Percentiles rank a stretch among this genome's conserved stretches.
phyloP scores from a whole-genome alignment of 2,329 filamentous ascomycete species.

The Sporothrix globosa region DNA sequence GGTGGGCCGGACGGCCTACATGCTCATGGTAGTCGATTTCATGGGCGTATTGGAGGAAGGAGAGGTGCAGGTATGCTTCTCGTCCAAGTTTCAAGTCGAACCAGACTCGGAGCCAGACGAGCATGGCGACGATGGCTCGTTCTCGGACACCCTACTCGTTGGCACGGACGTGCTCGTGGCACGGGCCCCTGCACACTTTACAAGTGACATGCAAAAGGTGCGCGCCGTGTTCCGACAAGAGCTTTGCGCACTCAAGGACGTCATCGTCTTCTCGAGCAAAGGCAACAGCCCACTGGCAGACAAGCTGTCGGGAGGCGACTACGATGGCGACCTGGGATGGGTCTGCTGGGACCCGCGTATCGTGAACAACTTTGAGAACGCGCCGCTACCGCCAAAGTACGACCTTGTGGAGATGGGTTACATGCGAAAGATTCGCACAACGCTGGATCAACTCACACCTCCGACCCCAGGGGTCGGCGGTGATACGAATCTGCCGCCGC shows the following conservation, averaged over 20 bases:
- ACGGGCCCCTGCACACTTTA: constrained; percentile 69
- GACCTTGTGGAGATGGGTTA: constrained; percentile 55
- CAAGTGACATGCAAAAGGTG: constrained; percentile 73
- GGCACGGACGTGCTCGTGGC: constrained; percentile 67
- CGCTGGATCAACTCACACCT: constrained; percentile 51
- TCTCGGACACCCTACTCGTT: constrained; percentile 58
- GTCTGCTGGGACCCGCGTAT: constrained; percentile 72
- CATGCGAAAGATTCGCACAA: constrained; percentile 54
- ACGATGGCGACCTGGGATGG: constrained; percentile 80
- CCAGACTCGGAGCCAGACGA: constrained; percentile 50
- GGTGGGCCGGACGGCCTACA: constrained; percentile 63
- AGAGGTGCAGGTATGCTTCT: constrained; percentile 71
- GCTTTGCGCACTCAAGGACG: constrained; percentile 71
- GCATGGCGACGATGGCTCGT: constrained; percentile 48
- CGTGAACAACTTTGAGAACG: constrained; percentile 68
- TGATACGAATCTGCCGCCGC: not conserved
- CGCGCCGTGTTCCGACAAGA: constrained; percentile 60
- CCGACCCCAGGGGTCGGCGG: not conserved
- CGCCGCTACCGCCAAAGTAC: constrained; percentile 50
- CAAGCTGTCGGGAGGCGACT: constrained; percentile 77
- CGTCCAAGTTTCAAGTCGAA: constrained; percentile 61
- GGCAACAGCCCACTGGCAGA: constrained; percentile 67
- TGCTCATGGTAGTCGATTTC: constrained; percentile 72
- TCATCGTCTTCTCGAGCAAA: constrained; percentile 73
- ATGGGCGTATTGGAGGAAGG: constrained; percentile 61